Evolutionary conservation across 192 early-diverging fungal genomes (phyloP), one percentile per base, ranked within the genome.

Genomic region (Podila epigama): DNA sequence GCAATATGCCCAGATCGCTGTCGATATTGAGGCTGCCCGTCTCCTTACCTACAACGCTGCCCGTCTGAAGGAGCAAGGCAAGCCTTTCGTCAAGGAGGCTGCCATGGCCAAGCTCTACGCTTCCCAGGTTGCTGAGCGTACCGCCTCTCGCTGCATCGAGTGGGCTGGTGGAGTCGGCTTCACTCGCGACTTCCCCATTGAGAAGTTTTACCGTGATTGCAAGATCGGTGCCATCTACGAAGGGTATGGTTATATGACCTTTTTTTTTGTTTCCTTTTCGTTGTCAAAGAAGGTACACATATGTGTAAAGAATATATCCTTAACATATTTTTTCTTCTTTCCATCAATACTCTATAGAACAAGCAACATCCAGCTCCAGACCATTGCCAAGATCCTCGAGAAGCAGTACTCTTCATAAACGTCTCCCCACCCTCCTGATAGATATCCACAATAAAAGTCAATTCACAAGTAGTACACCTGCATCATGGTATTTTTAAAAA

Each of bases 91-190:
- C 44, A 97, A 94, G 89, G 91, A 99, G 84, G 97, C 97, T 56
- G 96, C 96, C 44, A 98, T 99, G 96, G 96, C 96, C 66, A 99
- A 99, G 85, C 85, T 98, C 28, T 98, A 94, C 79, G 89, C 96
- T 22, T 94, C 92, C 59, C 96, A 97, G 84, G 90, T 99, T 62
- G 97, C 97, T 37, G 95, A 99, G 79, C 84, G 88, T 60, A 87
- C 94, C 32, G 90, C 96, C 9, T 91, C 92, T 16, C 92, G 90
- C 75, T 92, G 94, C 37, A 90, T 99, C 60, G 97, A 99, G 85
- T 99, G 96, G 96, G 87, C 95, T 79, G 97, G 97, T 80, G 97
- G 97, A 60, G 90, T 98, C 63, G 97, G 96, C 11, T 99, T 99
- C 89, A 97, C 96, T 15, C 86, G 95, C 65, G 94, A 96, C 29